phyloP scores from a whole-genome alignment of 164 flowering plant species.

The grape (Vitis vinifera) region DNA sequence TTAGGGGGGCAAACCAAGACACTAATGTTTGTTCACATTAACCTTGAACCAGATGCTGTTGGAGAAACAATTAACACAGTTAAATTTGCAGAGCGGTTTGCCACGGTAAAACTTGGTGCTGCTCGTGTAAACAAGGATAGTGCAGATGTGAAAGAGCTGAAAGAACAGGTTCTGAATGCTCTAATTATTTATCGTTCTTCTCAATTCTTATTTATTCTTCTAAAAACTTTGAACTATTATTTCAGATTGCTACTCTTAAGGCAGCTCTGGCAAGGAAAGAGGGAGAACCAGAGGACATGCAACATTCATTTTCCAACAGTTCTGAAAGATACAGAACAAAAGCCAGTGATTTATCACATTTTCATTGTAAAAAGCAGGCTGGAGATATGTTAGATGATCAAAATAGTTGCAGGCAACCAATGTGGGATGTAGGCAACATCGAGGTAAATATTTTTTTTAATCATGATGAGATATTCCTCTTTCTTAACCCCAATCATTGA shows the following conservation, averaged over 20 bases:
- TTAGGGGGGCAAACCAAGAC: conserved; percentile 97
- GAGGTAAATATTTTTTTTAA: conserved; percentile 32
- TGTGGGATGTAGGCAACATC: conserved; percentile 57
- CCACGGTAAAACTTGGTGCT: conserved; percentile 67
- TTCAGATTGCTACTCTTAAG: conserved; percentile 64
- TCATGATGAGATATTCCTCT: not conserved
- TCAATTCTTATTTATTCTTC: not conserved
- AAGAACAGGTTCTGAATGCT: conserved; percentile 48
- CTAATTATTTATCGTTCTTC: not conserved
- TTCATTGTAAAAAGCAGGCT: conserved; percentile 24
- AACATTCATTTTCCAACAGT: conserved; percentile 19
- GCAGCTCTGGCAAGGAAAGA: conserved; percentile 60
- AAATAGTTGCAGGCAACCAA: conserved; percentile 41
- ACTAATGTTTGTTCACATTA: conserved; percentile 93
- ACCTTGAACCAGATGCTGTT: conserved; percentile 70
- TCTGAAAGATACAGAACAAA: conserved; percentile 32
- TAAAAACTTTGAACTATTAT: not conserved
- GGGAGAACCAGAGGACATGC: conserved; percentile 26
- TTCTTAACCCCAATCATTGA: not conserved
- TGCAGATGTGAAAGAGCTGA: conserved; percentile 54
- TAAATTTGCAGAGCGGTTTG: conserved; percentile 81
- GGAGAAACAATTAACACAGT: conserved; percentile 79
- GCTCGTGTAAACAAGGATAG: conserved; percentile 59
- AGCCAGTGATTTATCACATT: conserved; percentile 31
- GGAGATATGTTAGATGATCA: conserved; percentile 18